phyloP scores from a whole-genome alignment of 1,139 yeast species.

The Yarrowia galli region DNA sequence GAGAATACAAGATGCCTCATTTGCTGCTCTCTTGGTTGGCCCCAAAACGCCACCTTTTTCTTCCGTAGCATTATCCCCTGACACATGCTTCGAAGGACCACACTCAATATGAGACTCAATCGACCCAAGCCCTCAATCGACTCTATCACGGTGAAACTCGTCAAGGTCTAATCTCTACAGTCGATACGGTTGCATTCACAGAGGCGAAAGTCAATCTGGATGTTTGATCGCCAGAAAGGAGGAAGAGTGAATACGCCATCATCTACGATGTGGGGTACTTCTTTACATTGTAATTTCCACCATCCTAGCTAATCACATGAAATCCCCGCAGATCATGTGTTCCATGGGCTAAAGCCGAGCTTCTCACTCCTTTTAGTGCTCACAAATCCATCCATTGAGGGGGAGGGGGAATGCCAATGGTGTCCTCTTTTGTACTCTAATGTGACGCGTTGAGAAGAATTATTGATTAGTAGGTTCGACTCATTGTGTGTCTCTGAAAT shows the following conservation, averaged over 20 bases:
- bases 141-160: not conserved
- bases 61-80: too few species aligned
- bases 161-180: not conserved
- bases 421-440: conserved; percentile 12
- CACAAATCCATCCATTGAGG: not conserved
- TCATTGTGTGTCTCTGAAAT: not conserved
- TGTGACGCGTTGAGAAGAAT: conserved; percentile 19
- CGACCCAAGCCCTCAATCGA: too few species aligned
- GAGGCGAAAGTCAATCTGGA: not conserved
- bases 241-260: too few species aligned
- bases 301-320: too few species aligned
- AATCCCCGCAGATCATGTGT: not conserved
- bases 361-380: not conserved
- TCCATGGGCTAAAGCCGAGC: not conserved
- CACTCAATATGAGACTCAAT: not conserved
- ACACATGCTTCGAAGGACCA: not conserved
- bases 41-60: too few species aligned
- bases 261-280: too few species aligned
- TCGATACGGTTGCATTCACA: not conserved
- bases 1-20: too few species aligned
- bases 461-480: conserved; percentile 10
- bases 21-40: too few species aligned
- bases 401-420: conserved; percentile 5
- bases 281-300: too few species aligned
- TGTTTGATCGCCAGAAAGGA: too few species aligned